Percentiles rank a stretch among this genome's conserved stretches.
Conservation (phyloP, 2,329 filamentous ascomycete genomes). For the Stachybotrys chartarum region DNA sequence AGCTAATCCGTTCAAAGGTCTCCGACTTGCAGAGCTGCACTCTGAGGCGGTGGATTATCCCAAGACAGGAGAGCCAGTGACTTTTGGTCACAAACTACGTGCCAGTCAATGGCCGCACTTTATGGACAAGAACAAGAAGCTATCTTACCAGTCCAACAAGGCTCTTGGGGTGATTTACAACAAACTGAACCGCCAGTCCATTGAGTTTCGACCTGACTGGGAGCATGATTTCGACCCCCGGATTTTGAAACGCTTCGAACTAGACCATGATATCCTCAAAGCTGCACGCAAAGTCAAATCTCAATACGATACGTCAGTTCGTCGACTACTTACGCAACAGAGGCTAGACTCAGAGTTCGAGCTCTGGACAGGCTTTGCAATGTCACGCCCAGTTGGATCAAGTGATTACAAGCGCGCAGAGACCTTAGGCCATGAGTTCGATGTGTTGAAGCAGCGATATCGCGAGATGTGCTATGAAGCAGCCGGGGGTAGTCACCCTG, state of each 20-base stretch:
- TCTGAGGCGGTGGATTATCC: constrained; percentile 91
- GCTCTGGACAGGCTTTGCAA: constrained; percentile 78
- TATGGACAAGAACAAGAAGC: constrained; percentile 57
- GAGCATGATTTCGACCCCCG: constrained; percentile 67
- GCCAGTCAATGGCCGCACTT: constrained; percentile 74
- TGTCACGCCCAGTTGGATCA: constrained; percentile 64
- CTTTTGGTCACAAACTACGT: constrained; percentile 53
- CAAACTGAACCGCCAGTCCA: constrained; percentile 45
- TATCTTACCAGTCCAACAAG: constrained; percentile 58
- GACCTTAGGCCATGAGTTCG: constrained; percentile 64
- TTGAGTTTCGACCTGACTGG: constrained; percentile 69
- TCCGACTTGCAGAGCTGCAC: constrained; percentile 71
- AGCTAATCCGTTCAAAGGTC: constrained; percentile 18
- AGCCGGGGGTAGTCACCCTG: constrained; percentile 52
- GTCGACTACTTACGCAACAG: constrained; percentile 76
- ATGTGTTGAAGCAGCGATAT: constrained; percentile 61
- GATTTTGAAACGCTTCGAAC: constrained; percentile 57
- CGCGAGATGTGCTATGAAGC: constrained; percentile 57
- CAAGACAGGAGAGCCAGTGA: constrained; percentile 77
- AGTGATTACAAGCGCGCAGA: constrained; percentile 84
- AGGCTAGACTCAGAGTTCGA: constrained; percentile 86
- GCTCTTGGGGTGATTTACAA: constrained; percentile 82
- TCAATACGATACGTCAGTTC: constrained; percentile 70
- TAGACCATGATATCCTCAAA: constrained; percentile 47
- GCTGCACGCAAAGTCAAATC: constrained; percentile 61